A percentile compares a stretch with the other conserved stretches of the same genome.
These are phyloP conservation scores for Aspergillus sp. DNA, from an alignment of 2,329 filamentous ascomycete species.

Conservation along the genomic window DNA sequence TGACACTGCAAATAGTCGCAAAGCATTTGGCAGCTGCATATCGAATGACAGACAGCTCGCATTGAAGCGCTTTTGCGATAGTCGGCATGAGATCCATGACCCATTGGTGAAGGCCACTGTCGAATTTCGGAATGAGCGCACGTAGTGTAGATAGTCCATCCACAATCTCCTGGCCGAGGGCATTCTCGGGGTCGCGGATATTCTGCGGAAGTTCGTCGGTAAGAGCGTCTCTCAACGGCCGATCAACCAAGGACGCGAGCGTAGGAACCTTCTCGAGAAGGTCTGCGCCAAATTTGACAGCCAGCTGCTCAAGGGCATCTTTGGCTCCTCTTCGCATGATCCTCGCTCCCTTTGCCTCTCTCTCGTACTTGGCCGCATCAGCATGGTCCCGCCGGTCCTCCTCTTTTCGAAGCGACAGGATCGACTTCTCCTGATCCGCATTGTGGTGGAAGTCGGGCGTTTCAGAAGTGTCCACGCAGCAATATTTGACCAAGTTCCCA, in stretches of 20 bases:
- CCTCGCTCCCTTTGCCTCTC: conserved; percentile 76
- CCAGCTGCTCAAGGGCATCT: conserved; percentile 82
- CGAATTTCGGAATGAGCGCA: conserved; percentile 82
- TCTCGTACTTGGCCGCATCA: conserved; percentile 81
- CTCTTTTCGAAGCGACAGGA: conserved; percentile 91
- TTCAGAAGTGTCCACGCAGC: conserved; percentile 93
- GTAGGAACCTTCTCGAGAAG: conserved; percentile 80
- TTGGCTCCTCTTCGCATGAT: conserved; percentile 90
- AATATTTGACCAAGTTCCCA: conserved; percentile 91
- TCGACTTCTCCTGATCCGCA: conserved; percentile 64
- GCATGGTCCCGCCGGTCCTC: conserved; percentile 90
- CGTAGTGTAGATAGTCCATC: conserved; percentile 89
- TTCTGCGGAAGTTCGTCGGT: conserved; percentile 60
- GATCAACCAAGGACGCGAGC: conserved; percentile 69
- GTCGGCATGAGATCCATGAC: conserved; percentile 75
- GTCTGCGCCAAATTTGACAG: conserved; percentile 64
- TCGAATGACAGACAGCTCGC: conserved; percentile 78
- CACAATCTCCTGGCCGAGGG: conserved; percentile 82
- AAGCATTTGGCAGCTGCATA: conserved; percentile 97
- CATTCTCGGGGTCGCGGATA: conserved; percentile 62
- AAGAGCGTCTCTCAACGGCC: conserved; percentile 67
- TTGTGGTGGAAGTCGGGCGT: conserved; percentile 91
- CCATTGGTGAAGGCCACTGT: conserved; percentile 65
- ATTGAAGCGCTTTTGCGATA: conserved; percentile 79
- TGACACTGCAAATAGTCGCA: conserved; percentile 93